A percentile compares a stretch with the other conserved stretches of the same genome.
phyloP scores from a whole-genome alignment of 192 early-diverging fungal genomes.

The Radiomyces spectabilis region DNA sequence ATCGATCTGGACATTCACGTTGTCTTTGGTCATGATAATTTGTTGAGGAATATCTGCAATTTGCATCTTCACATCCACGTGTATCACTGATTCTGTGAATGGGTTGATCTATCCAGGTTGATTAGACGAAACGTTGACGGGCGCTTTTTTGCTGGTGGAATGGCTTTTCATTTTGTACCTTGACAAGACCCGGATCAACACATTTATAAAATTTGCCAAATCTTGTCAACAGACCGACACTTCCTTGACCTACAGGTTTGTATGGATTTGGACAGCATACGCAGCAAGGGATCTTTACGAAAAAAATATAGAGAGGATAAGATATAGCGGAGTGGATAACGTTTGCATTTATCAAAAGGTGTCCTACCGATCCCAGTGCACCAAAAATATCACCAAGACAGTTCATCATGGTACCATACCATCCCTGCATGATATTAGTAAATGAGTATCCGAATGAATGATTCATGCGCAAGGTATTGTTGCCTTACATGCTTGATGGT shows the following conservation, averaged over 20 bases:
- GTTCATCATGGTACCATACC: constrained; percentile 44
- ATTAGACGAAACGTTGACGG: neutral
- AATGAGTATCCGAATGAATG: neutral
- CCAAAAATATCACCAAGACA: constrained; percentile 31
- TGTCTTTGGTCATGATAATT: constrained; percentile 86
- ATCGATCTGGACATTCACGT: constrained; percentile 79
- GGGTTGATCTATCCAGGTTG: constrained; percentile 36
- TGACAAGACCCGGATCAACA: constrained; percentile 48
- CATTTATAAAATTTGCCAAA: constrained; percentile 56
- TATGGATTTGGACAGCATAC: constrained; percentile 58
- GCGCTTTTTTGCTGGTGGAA: neutral
- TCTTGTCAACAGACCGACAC: constrained; percentile 57
- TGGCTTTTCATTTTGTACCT: constrained; percentile 18
- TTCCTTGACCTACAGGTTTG: constrained; percentile 59
- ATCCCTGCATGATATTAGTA: constrained; percentile 8
- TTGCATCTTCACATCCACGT: constrained; percentile 45
- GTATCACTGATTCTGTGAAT: constrained; percentile 32
- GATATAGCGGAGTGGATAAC: neutral
- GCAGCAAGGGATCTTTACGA: constrained; percentile 31
- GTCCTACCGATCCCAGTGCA: constrained; percentile 31
- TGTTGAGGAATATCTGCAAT: constrained; percentile 58
- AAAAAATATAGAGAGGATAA: neutral
- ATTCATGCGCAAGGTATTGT: too few relatives aligned
- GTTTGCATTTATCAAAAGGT: neutral
- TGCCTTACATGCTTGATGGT: constrained; percentile 22